phyloP scores from a whole-genome alignment of 768 basidiomycete species.

The Cyclocybe aegerita region DNA sequence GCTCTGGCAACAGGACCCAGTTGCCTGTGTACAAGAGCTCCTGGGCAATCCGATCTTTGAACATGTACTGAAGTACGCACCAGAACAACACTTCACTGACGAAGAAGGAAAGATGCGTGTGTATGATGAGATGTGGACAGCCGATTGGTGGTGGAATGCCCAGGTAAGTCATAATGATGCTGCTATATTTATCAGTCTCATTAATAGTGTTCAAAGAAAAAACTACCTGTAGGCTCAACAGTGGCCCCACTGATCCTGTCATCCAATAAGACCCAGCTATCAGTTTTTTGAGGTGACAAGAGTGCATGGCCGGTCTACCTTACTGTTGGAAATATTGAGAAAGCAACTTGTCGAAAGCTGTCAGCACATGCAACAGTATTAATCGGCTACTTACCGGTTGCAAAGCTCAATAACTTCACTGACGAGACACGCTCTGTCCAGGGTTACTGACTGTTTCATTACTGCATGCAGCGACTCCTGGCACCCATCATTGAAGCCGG shows the following conservation, averaged over 20 bases:
- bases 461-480: too few species aligned
- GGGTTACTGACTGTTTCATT: too few species aligned
- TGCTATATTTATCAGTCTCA: too few species aligned
- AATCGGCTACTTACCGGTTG: conserved; percentile 35
- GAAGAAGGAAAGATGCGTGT: too few species aligned
- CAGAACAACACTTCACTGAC: background rate
- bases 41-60: conserved; percentile 28
- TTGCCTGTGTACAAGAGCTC: conserved; percentile 23
- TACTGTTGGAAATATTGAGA: conserved; percentile 35
- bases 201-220: conserved; percentile 8
- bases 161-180: conserved; percentile 27
- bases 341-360: conserved; percentile 22
- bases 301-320: conserved; percentile 40
- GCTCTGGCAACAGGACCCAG: conserved; percentile 22
- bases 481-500: too few species aligned
- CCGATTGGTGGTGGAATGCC: conserved; percentile 28
- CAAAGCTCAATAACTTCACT: conserved; percentile 28
- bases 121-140: too few species aligned
- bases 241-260: conserved; percentile 35
- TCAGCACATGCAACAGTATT: conserved; percentile 26
- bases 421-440: conserved; percentile 6
- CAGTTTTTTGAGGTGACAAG: conserved; percentile 33
- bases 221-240: conserved; percentile 17
- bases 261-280: conserved; percentile 27
- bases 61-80: background rate